A percentile compares a stretch with the other conserved stretches of the same genome.
Evolutionary conservation across 2,329 filamentous ascomycete species (phyloP).

Genomic region (Beauveria bassiana): DNA sequence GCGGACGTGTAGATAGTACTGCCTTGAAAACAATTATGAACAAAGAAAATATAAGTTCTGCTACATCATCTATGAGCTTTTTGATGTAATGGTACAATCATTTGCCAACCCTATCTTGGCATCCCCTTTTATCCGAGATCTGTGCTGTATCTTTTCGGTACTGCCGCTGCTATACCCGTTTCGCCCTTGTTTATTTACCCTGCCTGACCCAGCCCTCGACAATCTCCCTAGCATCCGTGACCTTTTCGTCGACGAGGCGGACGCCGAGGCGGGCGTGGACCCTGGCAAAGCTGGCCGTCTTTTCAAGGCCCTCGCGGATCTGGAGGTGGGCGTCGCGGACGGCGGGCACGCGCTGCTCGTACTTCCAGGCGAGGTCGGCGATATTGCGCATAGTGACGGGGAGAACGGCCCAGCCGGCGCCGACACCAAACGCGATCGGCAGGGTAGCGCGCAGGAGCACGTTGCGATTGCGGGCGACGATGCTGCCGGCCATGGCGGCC

Average conservation of each 20-base stretch:
- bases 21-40: conserved; percentile 12
- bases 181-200: conserved; percentile 54
- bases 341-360: conserved; percentile 81
- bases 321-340: conserved; percentile 74
- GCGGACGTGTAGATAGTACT: not conserved
- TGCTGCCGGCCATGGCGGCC: conserved; percentile 88
- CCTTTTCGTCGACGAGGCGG: conserved; percentile 71
- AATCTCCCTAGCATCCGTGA: conserved; percentile 64
- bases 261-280: conserved; percentile 65
- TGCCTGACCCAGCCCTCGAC: conserved; percentile 89
- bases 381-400: conserved; percentile 89
- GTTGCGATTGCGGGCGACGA: conserved; percentile 81
- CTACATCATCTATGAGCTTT: conserved; percentile 24
- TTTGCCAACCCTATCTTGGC: conserved; percentile 11
- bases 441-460: conserved; percentile 70
- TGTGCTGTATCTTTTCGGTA: not conserved
- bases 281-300: conserved; percentile 65
- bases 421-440: conserved; percentile 72
- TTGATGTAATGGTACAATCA: conserved; percentile 28
- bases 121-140: not conserved
- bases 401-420: conserved; percentile 75
- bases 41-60: conserved; percentile 23
- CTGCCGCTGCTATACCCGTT: not conserved
- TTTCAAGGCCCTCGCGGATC: conserved; percentile 59
- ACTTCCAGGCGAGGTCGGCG: conserved; percentile 78